These are phyloP conservation scores for Chalaropsis thielavioides DNA, from an alignment of 2,329 filamentous ascomycete genomes.

Conservation along the genomic window DNA sequence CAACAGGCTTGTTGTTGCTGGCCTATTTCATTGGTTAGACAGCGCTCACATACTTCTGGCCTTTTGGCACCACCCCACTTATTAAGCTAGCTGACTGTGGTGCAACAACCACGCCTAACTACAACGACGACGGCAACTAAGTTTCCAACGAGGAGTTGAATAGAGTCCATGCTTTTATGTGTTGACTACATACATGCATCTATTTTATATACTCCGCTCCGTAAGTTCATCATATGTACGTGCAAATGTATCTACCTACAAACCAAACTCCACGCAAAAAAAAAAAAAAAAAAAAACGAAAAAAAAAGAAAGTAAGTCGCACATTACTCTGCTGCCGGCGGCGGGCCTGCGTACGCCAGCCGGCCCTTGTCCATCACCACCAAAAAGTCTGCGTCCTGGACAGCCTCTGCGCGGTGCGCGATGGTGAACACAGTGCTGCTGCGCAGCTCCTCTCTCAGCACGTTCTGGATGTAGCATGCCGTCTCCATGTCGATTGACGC, in stretches of 20 bases:
- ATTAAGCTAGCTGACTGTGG: too few relatives aligned
- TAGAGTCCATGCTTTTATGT: not conserved
- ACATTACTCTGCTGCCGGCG: conserved; percentile 11
- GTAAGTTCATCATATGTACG: not conserved
- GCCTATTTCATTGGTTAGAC: too few relatives aligned
- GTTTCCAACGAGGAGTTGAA: not conserved
- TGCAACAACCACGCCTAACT: not conserved
- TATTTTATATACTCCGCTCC: not conserved
- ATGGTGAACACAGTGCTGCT: conserved; percentile 50
- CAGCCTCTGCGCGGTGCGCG: conserved; percentile 50
- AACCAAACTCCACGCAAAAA: not conserved
- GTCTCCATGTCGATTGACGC: conserved; percentile 48
- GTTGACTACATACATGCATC: not conserved
- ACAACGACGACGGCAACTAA: not conserved
- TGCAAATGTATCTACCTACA: not conserved
- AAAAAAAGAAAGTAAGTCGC: not conserved
- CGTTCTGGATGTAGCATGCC: conserved; percentile 41
- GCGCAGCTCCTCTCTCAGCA: conserved; percentile 40
- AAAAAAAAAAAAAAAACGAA: not conserved
- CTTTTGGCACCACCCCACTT: too few relatives aligned
- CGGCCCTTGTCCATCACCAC: conserved; percentile 38
- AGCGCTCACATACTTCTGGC: not conserved
- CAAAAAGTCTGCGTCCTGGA: conserved; percentile 42
- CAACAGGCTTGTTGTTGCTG: too few relatives aligned
- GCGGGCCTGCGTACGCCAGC: conserved; percentile 36